Percentiles rank a stretch among this genome's conserved stretches.
Conservation (phyloP, 805 yeast genomes). For the Ogataea pini region DNA sequence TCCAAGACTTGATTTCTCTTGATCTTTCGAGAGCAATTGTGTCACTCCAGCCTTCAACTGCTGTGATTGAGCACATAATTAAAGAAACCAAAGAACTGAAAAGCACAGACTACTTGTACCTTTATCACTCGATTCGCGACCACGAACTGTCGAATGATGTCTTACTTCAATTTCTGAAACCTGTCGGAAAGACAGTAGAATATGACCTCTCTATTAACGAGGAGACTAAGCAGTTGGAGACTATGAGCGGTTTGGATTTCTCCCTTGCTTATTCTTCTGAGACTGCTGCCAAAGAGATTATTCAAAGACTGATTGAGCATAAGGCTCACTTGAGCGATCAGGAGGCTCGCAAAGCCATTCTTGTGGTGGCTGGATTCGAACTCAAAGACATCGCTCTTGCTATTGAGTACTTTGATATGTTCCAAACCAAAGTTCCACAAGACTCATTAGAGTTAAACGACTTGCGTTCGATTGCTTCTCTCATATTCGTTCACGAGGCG, state of each 20-base stretch:
- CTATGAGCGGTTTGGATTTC: constrained; percentile 1
- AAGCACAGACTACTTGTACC: constrained; percentile 24
- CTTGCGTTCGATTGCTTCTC: constrained; percentile 25
- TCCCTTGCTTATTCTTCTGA: background rate
- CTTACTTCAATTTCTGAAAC: constrained; percentile 12
- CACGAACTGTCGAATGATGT: background rate
- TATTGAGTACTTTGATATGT: constrained; percentile 24
- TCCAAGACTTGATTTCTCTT: constrained; percentile 22
- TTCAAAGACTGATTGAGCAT: constrained; percentile 19
- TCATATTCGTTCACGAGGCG: constrained; percentile 27
- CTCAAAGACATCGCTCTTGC: constrained; percentile 25
- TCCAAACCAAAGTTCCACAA: constrained; percentile 29
- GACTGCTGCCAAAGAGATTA: constrained; percentile 8
- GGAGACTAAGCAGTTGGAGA: constrained; percentile 8
- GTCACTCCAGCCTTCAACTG: constrained; percentile 14
- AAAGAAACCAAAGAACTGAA: constrained; percentile 11
- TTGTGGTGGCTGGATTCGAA: constrained; percentile 30
- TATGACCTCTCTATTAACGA: constrained; percentile 14
- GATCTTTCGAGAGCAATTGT: constrained; percentile 21
- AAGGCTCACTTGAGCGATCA: constrained; percentile 17
- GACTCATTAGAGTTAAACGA: constrained; percentile 24
- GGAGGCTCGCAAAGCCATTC: constrained; percentile 15
- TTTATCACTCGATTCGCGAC: constrained; percentile 19
- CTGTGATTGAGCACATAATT: constrained; percentile 15
- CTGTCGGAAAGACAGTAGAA: constrained; percentile 25